Evolutionary conservation across 306 rosid species (phyloP).

Genomic region (Ceratonia siliqua): DNA sequence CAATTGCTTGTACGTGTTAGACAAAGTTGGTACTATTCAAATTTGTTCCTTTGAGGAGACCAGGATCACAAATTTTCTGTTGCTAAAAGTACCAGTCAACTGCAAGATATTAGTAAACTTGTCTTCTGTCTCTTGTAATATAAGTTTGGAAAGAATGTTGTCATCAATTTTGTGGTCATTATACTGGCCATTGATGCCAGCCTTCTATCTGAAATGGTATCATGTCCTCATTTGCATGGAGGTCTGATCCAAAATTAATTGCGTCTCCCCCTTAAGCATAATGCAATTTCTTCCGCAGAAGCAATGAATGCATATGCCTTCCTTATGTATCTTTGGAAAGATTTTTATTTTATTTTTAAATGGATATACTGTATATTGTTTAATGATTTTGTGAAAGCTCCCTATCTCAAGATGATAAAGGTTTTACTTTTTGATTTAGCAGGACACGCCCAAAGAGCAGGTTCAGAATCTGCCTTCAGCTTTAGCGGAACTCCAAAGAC

Average conservation of each 20-base stretch:
- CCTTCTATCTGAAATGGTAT: constrained; percentile 9
- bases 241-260: not conserved
- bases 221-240: not conserved
- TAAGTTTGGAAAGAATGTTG: not conserved
- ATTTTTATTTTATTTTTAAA: not conserved
- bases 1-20: not conserved
- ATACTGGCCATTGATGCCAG: not conserved
- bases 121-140: not conserved
- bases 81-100: not conserved
- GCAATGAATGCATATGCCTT: not conserved
- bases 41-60: not conserved
- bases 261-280: not conserved
- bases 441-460: constrained; percentile 53
- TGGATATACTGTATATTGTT: not conserved
- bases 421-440: constrained; percentile 27
- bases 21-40: not conserved
- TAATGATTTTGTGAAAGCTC: constrained; percentile 3
- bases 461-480: constrained; percentile 53
- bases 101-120: not conserved
- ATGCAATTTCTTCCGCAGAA: constrained; percentile 5
- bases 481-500: constrained; percentile 67
- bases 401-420: constrained; percentile 8
- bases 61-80: not conserved
- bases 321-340: not conserved
- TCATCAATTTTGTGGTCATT: constrained; percentile 18